Percentiles rank a stretch among this genome's conserved stretches.
Evolutionary conservation across 441 rosid species (phyloP).

Genomic region (Pelargonium fulgidum): DNA sequence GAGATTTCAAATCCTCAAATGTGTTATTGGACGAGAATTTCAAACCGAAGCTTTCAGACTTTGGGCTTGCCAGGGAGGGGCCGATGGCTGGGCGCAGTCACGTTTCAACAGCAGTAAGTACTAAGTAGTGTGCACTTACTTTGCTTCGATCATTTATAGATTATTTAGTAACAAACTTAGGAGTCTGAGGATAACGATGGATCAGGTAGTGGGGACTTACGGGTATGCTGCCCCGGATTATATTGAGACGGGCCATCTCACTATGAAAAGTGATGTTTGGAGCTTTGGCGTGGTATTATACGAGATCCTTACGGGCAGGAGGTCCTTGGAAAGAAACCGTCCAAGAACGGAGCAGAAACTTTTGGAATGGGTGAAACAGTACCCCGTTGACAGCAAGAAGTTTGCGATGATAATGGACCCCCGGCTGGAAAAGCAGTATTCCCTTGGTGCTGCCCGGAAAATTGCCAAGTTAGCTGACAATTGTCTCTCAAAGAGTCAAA

Average conservation of each 20-base stretch:
- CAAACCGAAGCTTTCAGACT: slow-evolving; percentile 79
- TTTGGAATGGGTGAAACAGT: slow-evolving; percentile 65
- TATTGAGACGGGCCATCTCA: slow-evolving; percentile 68
- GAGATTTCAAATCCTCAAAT: slow-evolving; percentile 78
- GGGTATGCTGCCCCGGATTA: slow-evolving; percentile 95
- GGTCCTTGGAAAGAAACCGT: slow-evolving; percentile 58
- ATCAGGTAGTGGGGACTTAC: slow-evolving; percentile 66
- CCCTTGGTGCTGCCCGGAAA: slow-evolving; percentile 40
- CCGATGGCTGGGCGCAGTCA: slow-evolving; percentile 63
- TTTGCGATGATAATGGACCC: slow-evolving; percentile 59
- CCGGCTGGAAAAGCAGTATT: slow-evolving; percentile 45
- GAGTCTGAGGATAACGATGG: too few species aligned
- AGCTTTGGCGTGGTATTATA: slow-evolving; percentile 84
- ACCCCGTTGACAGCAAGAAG: slow-evolving; percentile 47
- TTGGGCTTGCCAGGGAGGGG: slow-evolving; percentile 89
- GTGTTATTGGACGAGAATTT: slow-evolving; percentile 57
- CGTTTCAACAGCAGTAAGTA: slow-evolving; percentile 77
- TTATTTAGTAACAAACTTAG: too few species aligned
- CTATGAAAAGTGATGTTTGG: slow-evolving; percentile 69
- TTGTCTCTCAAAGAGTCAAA: slow-evolving; percentile 50
- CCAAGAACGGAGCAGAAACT: slow-evolving; percentile 54
- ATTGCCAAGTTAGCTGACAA: slow-evolving; percentile 60
- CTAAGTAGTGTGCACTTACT: not conserved
- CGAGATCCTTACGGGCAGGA: slow-evolving; percentile 72
- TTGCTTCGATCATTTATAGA: too few species aligned